Base-by-base conservation (phyloP, 768 basidiomycete species). In the Mycena floridula region DNA sequence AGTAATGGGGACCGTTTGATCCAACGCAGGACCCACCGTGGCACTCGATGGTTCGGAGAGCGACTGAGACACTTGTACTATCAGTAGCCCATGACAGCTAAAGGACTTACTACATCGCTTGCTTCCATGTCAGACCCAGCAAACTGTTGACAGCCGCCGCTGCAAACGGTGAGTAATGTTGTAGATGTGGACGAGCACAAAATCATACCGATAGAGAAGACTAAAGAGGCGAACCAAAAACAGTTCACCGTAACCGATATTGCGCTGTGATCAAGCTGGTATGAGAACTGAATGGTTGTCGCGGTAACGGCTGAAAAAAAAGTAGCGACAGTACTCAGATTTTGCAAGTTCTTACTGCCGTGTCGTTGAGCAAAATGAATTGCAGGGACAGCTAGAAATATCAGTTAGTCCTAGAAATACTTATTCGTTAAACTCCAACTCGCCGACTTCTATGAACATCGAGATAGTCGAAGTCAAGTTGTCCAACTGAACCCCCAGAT, bases 1-100 rank as follows among this genome's bases (percentile, higher is more conserved):
- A 89, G 83, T 25, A 90, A 70, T 12, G 87, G 87, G 5, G 85
- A 86, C 26, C 86, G 71, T 58, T 89, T 89, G 66, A 89, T 89
- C 87, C 85, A 90, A 52, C 89, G 89, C 45, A 85, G 63, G 36
- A 86, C 82, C 83, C 85, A 86, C 84, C 84, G 85, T 1, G 85
- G 84, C 35, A 85, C 82, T 43, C 81, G 78, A 59, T 86, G 77
- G 7, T 81, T 79, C 16, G 84, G 85, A 27, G 82, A 85, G 43
- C 84, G 84, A 57, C 84, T 85, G 41, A 42, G 44, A 37, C 44
- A 40, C 8, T 30, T n/a, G n/a, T 44, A 49, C 8, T 41, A 11
- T 23, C n/a, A 32, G 18, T 12, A 11, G 5, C 13, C 38, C 4
- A 25, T 1, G 22, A 36, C 30, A 42, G 39, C 43, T 4, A 42